phyloP scores from a whole-genome alignment of 257 asterid species.

The Przewalskia tangutica region DNA sequence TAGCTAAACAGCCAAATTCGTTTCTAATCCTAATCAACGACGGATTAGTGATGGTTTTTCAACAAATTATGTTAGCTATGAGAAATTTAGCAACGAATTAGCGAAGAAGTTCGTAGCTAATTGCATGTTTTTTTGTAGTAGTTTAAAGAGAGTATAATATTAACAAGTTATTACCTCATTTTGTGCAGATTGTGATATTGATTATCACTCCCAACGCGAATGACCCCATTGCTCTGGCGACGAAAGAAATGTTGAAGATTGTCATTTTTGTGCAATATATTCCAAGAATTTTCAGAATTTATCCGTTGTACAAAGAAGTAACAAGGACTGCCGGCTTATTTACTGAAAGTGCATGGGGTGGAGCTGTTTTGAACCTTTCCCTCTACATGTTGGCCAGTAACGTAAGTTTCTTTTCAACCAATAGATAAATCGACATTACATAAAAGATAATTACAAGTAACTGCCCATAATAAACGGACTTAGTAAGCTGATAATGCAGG shows the following conservation, averaged over 20 bases:
- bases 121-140: too few species aligned
- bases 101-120: too few species aligned
- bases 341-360: conserved; percentile 60
- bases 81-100: too few species aligned
- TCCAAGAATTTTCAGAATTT: conserved; percentile 45
- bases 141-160: neutral
- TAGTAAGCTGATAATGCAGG: too few species aligned
- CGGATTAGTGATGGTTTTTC: too few species aligned
- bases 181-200: conserved; percentile 32
- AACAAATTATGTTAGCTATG: too few species aligned
- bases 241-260: conserved; percentile 30
- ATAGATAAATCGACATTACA: neutral
- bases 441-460: neutral
- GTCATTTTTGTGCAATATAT: conserved; percentile 37
- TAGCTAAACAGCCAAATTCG: too few species aligned
- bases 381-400: conserved; percentile 61
- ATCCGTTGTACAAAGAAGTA: conserved; percentile 46
- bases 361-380: conserved; percentile 55
- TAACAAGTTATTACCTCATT: neutral
- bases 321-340: conserved; percentile 48
- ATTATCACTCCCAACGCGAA: conserved; percentile 15
- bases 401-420: conserved; percentile 18
- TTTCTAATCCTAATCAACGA: too few species aligned
- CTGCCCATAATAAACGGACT: neutral
- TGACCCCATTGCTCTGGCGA: conserved; percentile 30